Conservation (phyloP, 371 early-diverging fungal species). For the Quaeritorhiza haematococci region DNA sequence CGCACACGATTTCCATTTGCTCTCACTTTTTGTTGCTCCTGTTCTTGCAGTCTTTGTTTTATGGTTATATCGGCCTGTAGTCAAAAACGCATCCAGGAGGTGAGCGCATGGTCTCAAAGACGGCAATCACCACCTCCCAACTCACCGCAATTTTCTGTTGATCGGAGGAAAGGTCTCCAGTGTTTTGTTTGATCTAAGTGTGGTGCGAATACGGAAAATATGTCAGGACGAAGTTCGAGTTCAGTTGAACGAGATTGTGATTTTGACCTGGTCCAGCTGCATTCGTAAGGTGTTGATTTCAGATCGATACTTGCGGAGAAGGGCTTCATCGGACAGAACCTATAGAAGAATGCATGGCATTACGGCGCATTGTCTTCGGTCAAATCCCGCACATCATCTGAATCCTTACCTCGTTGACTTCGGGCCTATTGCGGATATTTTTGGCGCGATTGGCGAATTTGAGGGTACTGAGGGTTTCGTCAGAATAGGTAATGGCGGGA, state of each 20-base stretch:
- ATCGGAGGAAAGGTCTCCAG: too few relatives aligned
- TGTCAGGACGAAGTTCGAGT: too few relatives aligned
- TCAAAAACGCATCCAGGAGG: too few relatives aligned
- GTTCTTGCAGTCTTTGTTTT: too few relatives aligned
- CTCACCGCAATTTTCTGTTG: too few relatives aligned
- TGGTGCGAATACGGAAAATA: too few relatives aligned
- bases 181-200: too few relatives aligned
- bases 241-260: background rate
- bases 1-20: too few relatives aligned
- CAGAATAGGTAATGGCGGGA: constrained; percentile 45
- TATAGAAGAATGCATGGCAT: constrained; percentile 2
- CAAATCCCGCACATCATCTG: background rate
- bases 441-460: constrained; percentile 72
- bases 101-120: too few relatives aligned
- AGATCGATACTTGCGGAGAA: constrained; percentile 41
- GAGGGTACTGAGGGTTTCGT: constrained; percentile 63
- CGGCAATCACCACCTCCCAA: too few relatives aligned
- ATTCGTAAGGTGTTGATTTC: constrained; percentile 46
- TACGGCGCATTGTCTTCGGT: background rate
- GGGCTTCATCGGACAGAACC: constrained; percentile 51
- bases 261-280: constrained; percentile 32
- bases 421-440: constrained; percentile 60
- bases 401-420: constrained; percentile 53
- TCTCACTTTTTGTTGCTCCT: too few relatives aligned
- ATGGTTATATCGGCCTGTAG: too few relatives aligned